Evolutionary conservation across 129 eudicot species (phyloP), one percentile per base, ranked within the genome.

Genomic region (Helichrysum umbraculigerum): DNA sequence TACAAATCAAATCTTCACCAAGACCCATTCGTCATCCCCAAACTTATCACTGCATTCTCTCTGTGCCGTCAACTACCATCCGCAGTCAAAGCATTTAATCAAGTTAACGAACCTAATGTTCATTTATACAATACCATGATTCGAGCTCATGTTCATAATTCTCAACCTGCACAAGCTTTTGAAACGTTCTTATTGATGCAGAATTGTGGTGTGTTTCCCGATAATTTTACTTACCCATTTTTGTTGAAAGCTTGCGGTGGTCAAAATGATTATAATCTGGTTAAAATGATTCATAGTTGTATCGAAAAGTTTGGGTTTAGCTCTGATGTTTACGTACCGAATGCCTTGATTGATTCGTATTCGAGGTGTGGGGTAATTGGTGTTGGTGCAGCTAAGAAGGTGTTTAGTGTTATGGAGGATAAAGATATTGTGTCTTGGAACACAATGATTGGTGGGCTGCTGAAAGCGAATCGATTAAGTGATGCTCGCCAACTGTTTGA

Each of bases 371-470:
- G 98, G 5, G 52, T 74, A 50, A 50, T 65, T 42, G 98, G 97
- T 16, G 81, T 94, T 64, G 58, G 72, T 4, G 79, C 72, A 3
- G 96, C 93, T 19, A 81, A 72, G 82, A 82, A 70, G 79, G 76
- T 94, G 73, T 94, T 87, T 65, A 25, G 42, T 8, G 83, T 54
- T 4, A 91, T 94, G 96, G 89, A 70, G 76, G 88, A 74, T 50
- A 84, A 65, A 67, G 98, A 93, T 81, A 66, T 73, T 70, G 98
- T 93, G 67, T 74, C 91, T n/a, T 88, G 93, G 89, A 94, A 94
- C 72, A 79, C 93, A 1, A 87, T 94, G 87, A 84, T 94, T 20
- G 77, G 87, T 37, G 97, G 91, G 62, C 74, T 88, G 76, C 81
- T 86, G 65, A 94, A 76, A 73, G 81, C 21, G 7, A 90, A 91